phyloP scores from a whole-genome alignment of 1,284 basidiomycete species.

The Athelia sp. region DNA sequence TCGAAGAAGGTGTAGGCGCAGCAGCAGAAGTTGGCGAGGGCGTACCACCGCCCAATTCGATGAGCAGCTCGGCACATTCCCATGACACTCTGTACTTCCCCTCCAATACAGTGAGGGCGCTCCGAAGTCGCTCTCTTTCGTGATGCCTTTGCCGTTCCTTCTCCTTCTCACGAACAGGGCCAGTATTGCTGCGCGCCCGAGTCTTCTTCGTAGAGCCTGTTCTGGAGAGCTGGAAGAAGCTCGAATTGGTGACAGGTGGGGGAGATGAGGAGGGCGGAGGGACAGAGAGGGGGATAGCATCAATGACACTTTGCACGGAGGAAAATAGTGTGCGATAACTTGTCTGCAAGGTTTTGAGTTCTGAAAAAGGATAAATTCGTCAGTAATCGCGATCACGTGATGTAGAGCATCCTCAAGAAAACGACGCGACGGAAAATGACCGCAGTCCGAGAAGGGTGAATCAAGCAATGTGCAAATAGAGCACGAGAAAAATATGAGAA shows the following conservation, averaged over 20 bases:
- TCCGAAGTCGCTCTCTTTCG: too few species aligned
- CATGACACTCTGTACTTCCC: slow-evolving; percentile 69
- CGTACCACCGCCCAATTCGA: slow-evolving; percentile 70
- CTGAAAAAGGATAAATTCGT: too few species aligned
- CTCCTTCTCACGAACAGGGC: too few species aligned
- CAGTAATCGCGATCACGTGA: too few species aligned
- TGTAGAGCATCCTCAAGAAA: too few species aligned
- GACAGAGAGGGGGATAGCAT: slow-evolving; percentile 27
- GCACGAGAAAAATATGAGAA: too few species aligned
- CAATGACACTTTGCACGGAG: slow-evolving; percentile 48
- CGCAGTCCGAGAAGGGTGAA: too few species aligned
- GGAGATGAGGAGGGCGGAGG: slow-evolving; percentile 32
- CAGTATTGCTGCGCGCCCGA: slow-evolving; percentile 35
- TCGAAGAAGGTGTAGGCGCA: slow-evolving; percentile 18
- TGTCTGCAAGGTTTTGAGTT: too few species aligned
- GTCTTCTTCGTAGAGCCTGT: slow-evolving; percentile 17
- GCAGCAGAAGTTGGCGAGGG: slow-evolving; percentile 18
- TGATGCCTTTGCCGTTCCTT: too few species aligned
- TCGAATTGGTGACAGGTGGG: slow-evolving; percentile 22
- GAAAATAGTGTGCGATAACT: slow-evolving; percentile 30
- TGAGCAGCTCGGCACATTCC: slow-evolving; percentile 85
- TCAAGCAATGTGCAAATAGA: too few species aligned
- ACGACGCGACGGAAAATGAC: too few species aligned
- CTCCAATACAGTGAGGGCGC: slow-evolving; percentile 39
- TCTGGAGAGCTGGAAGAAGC: slow-evolving; percentile 29